Conservation (phyloP, 306 rosid genomes). For the Fragaria vesca region DNA sequence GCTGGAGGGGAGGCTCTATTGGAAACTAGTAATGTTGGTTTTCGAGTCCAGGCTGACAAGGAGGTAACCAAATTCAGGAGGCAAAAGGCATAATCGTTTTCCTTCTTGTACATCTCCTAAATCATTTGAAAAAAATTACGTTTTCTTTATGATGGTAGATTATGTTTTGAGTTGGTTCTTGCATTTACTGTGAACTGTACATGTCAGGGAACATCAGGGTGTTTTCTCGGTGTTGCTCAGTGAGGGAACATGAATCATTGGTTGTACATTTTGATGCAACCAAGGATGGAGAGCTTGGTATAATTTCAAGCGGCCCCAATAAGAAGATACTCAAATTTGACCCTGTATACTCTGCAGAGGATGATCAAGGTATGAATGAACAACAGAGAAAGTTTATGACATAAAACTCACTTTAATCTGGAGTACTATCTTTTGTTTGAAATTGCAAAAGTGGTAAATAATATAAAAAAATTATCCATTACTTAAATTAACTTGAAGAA, state of each 20-base stretch:
- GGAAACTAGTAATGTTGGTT: too few species aligned
- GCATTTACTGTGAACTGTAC: constrained; percentile 1
- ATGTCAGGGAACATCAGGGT: constrained; percentile 63
- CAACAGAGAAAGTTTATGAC: not conserved
- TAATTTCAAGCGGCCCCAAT: constrained; percentile 15
- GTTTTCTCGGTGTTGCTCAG: constrained; percentile 57
- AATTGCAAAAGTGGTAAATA: not conserved
- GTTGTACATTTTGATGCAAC: constrained; percentile 23
- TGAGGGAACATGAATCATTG: constrained; percentile 32
- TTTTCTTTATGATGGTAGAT: not conserved
- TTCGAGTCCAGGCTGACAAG: too few species aligned
- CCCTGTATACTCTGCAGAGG: constrained; percentile 6
- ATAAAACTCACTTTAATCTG: not conserved
- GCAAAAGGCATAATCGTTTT: constrained; percentile 24
- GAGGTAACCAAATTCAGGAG: constrained; percentile 25
- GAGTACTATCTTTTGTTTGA: not conserved
- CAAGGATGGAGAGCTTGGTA: constrained; percentile 30
- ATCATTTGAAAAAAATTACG: not conserved
- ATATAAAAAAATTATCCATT: not conserved
- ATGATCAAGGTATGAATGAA: constrained; percentile 23
- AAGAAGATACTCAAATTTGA: constrained; percentile 26
- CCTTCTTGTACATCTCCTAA: not conserved
- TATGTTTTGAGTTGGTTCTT: not conserved
- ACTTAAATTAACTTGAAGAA: not conserved
- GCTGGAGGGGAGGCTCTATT: too few species aligned